Conservation (phyloP, 2,329 filamentous ascomycete species). For the Didymella exigua region DNA sequence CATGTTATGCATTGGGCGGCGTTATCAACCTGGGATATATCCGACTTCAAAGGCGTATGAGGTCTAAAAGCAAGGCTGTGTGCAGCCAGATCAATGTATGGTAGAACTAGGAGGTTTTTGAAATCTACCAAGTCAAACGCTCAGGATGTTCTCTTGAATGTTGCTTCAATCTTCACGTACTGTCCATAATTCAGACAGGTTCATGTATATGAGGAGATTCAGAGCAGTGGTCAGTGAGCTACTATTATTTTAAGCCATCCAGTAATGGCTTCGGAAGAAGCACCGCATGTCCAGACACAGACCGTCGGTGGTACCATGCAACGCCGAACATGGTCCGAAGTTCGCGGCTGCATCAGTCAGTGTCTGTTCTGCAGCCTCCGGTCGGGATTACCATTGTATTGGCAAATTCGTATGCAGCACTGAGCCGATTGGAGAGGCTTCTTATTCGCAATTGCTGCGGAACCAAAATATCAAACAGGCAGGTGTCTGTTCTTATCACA, state of each 20-base stretch:
- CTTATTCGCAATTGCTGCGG: neutral
- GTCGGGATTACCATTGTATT: neutral
- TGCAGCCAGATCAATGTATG: neutral
- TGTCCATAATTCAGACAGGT: neutral
- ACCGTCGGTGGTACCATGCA: neutral
- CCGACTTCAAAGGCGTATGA: conserved; percentile 18
- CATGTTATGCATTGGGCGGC: conserved; percentile 39
- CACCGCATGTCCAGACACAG: neutral
- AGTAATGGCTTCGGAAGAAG: neutral
- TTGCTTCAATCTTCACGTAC: neutral
- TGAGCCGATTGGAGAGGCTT: neutral
- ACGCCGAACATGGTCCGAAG: conserved; percentile 1
- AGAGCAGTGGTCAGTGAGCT: neutral
- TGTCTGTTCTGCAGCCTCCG: neutral
- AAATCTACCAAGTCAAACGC: neutral
- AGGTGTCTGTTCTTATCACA: neutral
- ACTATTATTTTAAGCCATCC: neutral
- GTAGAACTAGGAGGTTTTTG: neutral
- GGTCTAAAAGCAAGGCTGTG: conserved; percentile 19
- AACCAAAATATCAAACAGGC: neutral
- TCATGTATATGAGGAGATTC: no score
- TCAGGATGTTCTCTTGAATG: neutral
- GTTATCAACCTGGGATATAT: conserved; percentile 28
- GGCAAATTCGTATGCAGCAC: neutral
- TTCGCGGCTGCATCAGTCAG: neutral